Base-by-base conservation (phyloP, 306 rosid species). In the Trifolium fragiferum region DNA sequence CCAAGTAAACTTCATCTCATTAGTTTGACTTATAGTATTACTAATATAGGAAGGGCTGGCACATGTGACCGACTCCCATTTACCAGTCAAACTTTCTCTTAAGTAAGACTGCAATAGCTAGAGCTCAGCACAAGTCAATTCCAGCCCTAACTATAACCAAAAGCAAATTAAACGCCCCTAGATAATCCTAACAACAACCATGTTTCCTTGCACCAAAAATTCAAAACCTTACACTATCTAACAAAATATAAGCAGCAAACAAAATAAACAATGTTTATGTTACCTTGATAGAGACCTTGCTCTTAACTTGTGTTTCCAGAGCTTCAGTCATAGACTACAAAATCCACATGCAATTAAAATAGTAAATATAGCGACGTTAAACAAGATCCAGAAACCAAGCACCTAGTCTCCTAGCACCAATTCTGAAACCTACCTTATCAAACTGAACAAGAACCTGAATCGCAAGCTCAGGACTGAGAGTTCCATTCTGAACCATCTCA, bases 371-470 rank as follows among this genome's bases (percentile, higher is more conserved):
- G 20, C 33, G 43, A 19, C 9, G 66, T 23, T 23, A 73, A 41
- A 43, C 59, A 43, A 63, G 70, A 82, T 50, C 64, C 15, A 6
- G 3, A 53, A 8, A 65, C 5, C 40, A 8, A 4, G 40, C 5
- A 60, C 8, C 46, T 30, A 30, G 33, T 30, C 33, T 30, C 33
- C 33, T 0, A 55, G 2, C n/a, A 23, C 33, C n/a, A 78, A 18
- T 35, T 25, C 11, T 0, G 10, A 66, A 62, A 3, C 21, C 2
- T 49, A 94, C 98, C 97, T 91, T 91, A 67, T 94, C 98, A 76
- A 94, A 94, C 89, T 90, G 98, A 11, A 91, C 91, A 15, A 91
- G 97, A 82, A 94, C 93, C 86, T 94, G 90, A 80, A 94, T 88
- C n/a, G 98, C 98, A 53, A 86, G 88, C 78, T 94, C 97, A 2